Base-by-base conservation (phyloP, 1,284 basidiomycete species). In the Meira nashicola region DNA sequence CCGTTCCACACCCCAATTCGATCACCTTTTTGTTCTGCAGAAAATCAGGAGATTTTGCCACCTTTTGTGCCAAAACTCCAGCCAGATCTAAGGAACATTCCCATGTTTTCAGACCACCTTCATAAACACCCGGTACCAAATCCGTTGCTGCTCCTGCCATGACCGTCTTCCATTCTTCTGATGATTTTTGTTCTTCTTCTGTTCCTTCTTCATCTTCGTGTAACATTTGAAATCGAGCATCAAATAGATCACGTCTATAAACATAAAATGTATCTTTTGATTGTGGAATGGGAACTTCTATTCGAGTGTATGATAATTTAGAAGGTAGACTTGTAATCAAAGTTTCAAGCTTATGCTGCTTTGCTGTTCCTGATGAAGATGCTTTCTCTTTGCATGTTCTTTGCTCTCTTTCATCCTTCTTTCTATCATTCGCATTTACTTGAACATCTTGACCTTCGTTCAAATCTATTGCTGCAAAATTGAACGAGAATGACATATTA, bases 91-190 rank as follows among this genome's bases (percentile, higher is more conserved):
- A 79, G 39, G 90, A 89, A 64, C 92, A 95, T 78, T 98, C 94
- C 94, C 94, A 98, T 2, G 92, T 96, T 80, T 97, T 97, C 57
- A 98, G 78, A 0, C 94, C 94, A 14, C 94, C 94, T 80, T 97
- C 94, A 73, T 98, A 97, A 0, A 92, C 83, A 0, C 92, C 88
- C 1, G 92, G 90, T 10, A 97, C 85, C 11, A 98, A 84, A 79
- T 97, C 94, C 0, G 90, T 92, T 0, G 89, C 87, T 0, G 88
- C 85, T 65, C 91, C 55, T 15, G 49, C 55, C 14, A 17, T n/a
- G 39, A 14, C 12, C 8, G n/a, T 5, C 17, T 23, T 12, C 46
- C 46, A 48, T 21, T 48, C 46, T 12, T n/a, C 12, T 12, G 12
- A 12, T 23, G 6, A 8, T 81, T 80, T 39, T 65, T 65, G 56